phyloP scores from a whole-genome alignment of 1,139 yeast genomes.

The Debaryomyces coudertii region DNA sequence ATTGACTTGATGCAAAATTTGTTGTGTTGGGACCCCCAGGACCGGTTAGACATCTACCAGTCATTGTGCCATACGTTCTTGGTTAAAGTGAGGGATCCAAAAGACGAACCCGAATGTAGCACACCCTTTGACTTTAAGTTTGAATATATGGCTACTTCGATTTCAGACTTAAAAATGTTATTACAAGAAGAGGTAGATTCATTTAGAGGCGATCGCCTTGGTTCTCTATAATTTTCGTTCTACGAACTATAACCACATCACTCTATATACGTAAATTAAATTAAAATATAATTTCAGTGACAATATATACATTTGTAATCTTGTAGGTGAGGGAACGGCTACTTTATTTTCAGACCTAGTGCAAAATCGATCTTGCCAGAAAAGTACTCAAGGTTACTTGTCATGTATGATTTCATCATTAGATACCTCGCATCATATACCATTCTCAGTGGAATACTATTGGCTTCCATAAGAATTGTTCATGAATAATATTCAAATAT shows the following conservation, averaged over 20 bases:
- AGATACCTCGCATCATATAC: no score
- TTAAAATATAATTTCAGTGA: no score
- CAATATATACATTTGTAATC: no score
- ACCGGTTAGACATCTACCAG: constrained; percentile 50
- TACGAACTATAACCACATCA: not conserved
- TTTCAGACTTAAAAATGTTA: constrained; percentile 45
- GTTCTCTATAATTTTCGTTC: not conserved
- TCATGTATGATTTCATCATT: no score
- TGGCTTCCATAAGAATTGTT: no score
- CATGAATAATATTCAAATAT: not conserved
- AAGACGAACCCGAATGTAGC: constrained; percentile 53
- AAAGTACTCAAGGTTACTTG: no score
- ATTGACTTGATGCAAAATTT: constrained; percentile 51
- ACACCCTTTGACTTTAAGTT: constrained; percentile 63
- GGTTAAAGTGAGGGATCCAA: constrained; percentile 45
- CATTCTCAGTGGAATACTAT: no score
- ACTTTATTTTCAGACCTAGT: no score
- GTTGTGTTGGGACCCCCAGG: constrained; percentile 61
- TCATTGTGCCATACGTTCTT: constrained; percentile 59
- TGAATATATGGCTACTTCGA: constrained; percentile 45
- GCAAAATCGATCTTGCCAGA: no score
- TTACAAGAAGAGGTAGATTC: constrained; percentile 49
- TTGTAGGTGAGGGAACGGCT: no score
- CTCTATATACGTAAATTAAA: no score
- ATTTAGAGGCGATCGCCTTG: constrained; percentile 24